Conservation (phyloP, 768 basidiomycete species). For the Panaeolus cyanescens region DNA sequence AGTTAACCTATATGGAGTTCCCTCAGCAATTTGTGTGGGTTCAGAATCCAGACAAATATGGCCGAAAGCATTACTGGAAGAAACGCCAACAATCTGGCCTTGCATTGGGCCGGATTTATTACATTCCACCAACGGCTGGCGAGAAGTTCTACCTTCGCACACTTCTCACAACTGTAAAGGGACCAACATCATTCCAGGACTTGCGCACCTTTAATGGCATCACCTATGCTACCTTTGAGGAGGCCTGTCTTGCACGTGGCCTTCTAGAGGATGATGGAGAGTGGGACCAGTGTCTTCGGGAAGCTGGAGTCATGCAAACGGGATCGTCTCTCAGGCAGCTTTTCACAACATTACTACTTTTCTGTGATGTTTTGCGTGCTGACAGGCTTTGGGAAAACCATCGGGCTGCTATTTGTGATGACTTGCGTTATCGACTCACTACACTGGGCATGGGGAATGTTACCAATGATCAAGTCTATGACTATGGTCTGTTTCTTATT, state of each 20-base stretch:
- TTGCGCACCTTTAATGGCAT: conserved; percentile 19
- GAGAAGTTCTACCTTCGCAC: conserved; percentile 42
- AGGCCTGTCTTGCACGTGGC: conserved; percentile 36
- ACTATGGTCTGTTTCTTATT: conserved; percentile 40
- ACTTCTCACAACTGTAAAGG: conserved; percentile 39
- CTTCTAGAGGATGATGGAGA: conserved; percentile 43
- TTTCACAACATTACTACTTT: conserved; percentile 38
- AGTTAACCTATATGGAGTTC: conserved; percentile 34
- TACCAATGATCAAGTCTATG: conserved; percentile 33
- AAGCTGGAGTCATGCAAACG: conserved; percentile 39
- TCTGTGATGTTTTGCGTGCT: conserved; percentile 31
- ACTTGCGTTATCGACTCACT: conserved; percentile 27
- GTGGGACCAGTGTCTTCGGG: conserved; percentile 37
- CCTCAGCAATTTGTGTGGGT: conserved; percentile 14
- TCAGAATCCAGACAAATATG: conserved; percentile 12
- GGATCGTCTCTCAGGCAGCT: conserved; percentile 35
- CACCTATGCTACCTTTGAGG: conserved; percentile 28
- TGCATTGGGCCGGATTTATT: conserved; percentile 44
- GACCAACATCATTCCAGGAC: conserved; percentile 28
- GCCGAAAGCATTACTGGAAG: conserved; percentile 25
- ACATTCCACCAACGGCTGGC: conserved; percentile 32
- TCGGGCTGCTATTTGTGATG: conserved; percentile 39
- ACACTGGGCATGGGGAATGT: conserved; percentile 13
- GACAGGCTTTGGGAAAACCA: conserved; percentile 40
- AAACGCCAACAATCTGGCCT: conserved; percentile 22